Percentiles rank a stretch among this genome's conserved stretches.
These are phyloP conservation scores for Exophiala sp. DNA, from an alignment of 2,329 filamentous ascomycete genomes.

Conservation along the genomic window DNA sequence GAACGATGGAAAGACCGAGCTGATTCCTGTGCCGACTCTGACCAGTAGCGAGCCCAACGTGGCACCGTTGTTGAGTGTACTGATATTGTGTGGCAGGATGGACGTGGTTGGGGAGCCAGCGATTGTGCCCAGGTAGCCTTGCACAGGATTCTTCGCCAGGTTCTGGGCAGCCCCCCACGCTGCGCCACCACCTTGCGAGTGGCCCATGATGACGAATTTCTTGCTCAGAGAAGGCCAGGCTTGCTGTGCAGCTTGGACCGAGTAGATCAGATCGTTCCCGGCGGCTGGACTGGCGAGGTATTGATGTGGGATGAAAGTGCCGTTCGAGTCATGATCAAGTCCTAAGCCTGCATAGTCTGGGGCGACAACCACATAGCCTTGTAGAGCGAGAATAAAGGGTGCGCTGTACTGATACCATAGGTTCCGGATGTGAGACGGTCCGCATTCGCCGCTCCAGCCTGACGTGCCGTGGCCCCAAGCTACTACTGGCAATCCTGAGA, in stretches of 20 bases:
- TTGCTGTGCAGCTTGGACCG: constrained; percentile 40
- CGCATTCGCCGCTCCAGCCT: constrained; percentile 39
- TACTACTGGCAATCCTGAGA: constrained; percentile 33
- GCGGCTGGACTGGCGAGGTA: constrained; percentile 39
- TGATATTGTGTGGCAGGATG: not conserved
- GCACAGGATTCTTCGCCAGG: constrained; percentile 32
- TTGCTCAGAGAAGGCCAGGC: constrained; percentile 34
- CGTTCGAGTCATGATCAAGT: constrained; percentile 34
- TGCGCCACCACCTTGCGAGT: constrained; percentile 47
- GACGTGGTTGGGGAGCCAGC: not conserved
- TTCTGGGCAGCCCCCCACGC: constrained; percentile 42
- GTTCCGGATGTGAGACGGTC: constrained; percentile 41
- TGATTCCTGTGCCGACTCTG: not conserved
- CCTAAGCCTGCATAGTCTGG: constrained; percentile 48
- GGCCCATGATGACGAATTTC: constrained; percentile 46
- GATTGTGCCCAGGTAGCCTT: constrained; percentile 21
- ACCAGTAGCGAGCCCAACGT: not conserved
- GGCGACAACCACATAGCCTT: constrained; percentile 46
- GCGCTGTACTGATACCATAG: constrained; percentile 42
- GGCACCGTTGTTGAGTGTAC: not conserved
- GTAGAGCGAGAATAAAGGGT: constrained; percentile 41
- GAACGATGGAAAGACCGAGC: not conserved
- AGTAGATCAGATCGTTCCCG: constrained; percentile 45
- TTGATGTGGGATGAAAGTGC: constrained; percentile 39
- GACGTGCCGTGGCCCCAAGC: constrained; percentile 47